A percentile compares a stretch with the other conserved stretches of the same genome.
Conservation (phyloP, 192 early-diverging fungal species). For the Neocallimastix lanati region DNA sequence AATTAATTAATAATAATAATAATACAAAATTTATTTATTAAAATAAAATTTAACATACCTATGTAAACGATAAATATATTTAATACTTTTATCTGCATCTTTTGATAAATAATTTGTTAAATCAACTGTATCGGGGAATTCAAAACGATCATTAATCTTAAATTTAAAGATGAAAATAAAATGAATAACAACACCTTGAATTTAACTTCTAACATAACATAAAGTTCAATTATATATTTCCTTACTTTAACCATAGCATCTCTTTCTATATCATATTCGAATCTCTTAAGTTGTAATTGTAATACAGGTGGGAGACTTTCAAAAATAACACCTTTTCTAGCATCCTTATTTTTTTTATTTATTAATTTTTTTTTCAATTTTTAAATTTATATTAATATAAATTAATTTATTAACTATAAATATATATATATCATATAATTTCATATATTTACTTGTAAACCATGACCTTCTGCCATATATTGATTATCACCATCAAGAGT, state of each 20-base stretch:
- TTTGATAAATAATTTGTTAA: constrained; percentile 56
- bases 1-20: not conserved
- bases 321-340: constrained; percentile 92
- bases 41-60: constrained; percentile 26
- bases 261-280: constrained; percentile 87
- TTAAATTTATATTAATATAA: too few relatives aligned
- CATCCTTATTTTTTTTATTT: too few relatives aligned
- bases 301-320: constrained; percentile 80
- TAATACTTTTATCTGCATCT: constrained; percentile 35
- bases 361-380: too few relatives aligned
- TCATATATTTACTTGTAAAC: constrained; percentile 38
- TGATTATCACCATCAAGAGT: constrained; percentile 91
- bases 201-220: too few relatives aligned
- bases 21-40: not conserved
- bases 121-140: constrained; percentile 77
- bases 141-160: constrained; percentile 87
- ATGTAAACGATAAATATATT: constrained; percentile 68
- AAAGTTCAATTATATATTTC: too few relatives aligned
- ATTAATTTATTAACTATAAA: too few relatives aligned
- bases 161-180: not conserved
- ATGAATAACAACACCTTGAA: too few relatives aligned
- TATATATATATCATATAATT: too few relatives aligned
- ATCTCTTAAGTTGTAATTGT: constrained; percentile 93
- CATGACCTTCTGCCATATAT: constrained; percentile 81
- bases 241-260: constrained; percentile 75